Evolutionary conservation across 139 green algal species (phyloP), one percentile per base, ranked within the genome.

Genomic region (Eudorina sp.): DNA sequence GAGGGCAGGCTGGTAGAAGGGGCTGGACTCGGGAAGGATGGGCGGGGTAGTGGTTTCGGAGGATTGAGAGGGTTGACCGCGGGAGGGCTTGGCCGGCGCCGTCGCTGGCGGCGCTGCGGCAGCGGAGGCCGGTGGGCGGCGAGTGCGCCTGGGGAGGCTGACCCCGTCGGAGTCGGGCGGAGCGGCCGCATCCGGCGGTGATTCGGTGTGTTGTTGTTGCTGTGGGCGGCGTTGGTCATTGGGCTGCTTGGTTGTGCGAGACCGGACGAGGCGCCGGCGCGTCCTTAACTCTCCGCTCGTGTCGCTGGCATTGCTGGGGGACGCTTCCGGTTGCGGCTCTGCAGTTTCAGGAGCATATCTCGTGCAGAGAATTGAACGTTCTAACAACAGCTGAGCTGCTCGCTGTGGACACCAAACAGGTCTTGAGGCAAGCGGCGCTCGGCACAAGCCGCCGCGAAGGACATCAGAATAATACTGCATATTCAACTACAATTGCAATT

Each of bases 1-100:
- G 25, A 95, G 85, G 19, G 90, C 89, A 3, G 92, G 91, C 45
- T 92, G 45, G 51, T 93, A 95, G 51, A 93, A 91, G 0, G 89
- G 84, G 70, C 76, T 88, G 34, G 19, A 62, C 51, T 94, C 92
- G 6, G 55, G 21, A 1, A 94, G 89, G 19, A 79, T 48, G 3
- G 68, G n/a, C n/a, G n/a, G n/a, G n/a, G n/a, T n/a, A n/a, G n/a
- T n/a, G n/a, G n/a, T n/a, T n/a, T n/a, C n/a, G n/a, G n/a, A n/a
- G n/a, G n/a, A n/a, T n/a, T n/a, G n/a, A n/a, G n/a, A n/a, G n/a
- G n/a, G n/a, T n/a, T n/a, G n/a, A n/a, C n/a, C n/a, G n/a, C n/a
- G n/a, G n/a, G n/a, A n/a, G n/a, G n/a, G n/a, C n/a, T n/a, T n/a
- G n/a, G n/a, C n/a, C n/a, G n/a, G n/a, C n/a, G n/a, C n/a, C n/a